Percentiles rank a stretch among this genome's conserved stretches.
These are phyloP conservation scores for Tuber brumale DNA, from an alignment of 495 filamentous ascomycete genomes.

Conservation along the genomic window DNA sequence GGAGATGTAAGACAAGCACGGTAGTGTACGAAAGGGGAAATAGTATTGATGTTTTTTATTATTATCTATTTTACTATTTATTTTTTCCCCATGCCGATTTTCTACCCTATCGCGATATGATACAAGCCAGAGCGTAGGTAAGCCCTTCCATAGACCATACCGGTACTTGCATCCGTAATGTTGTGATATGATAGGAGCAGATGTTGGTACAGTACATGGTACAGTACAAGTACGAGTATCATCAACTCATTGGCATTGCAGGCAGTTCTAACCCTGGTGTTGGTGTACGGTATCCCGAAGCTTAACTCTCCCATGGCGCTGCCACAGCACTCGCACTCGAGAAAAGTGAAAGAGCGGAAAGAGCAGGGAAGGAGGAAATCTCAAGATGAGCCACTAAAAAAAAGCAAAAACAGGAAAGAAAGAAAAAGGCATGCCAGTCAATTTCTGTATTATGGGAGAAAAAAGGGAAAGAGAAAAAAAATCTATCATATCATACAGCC, in stretches of 20 bases:
- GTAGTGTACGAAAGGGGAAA: background rate
- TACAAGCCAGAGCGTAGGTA: background rate
- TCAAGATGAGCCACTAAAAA: background rate
- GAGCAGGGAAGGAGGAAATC: background rate
- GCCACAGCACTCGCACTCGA: background rate
- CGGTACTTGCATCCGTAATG: background rate
- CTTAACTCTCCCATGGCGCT: background rate
- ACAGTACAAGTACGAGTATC: background rate
- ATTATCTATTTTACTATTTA: background rate
- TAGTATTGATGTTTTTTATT: background rate
- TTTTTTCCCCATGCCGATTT: background rate
- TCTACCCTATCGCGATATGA: background rate
- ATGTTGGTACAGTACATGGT: background rate
- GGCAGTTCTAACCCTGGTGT: background rate
- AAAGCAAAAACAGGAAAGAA: background rate
- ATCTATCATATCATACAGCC: slow-evolving; percentile 4
- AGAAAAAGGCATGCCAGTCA: background rate
- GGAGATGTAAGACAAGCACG: background rate
- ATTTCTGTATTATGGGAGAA: background rate
- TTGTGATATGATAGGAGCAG: background rate
- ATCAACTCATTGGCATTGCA: background rate
- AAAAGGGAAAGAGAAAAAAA: background rate
- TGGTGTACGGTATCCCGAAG: background rate
- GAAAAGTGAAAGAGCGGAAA: background rate
- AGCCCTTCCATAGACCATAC: slow-evolving; percentile 1